A percentile compares a stretch with the other conserved stretches of the same genome.
Evolutionary conservation across 768 basidiomycete species (phyloP).

Genomic region (Pisolithus orientalis): DNA sequence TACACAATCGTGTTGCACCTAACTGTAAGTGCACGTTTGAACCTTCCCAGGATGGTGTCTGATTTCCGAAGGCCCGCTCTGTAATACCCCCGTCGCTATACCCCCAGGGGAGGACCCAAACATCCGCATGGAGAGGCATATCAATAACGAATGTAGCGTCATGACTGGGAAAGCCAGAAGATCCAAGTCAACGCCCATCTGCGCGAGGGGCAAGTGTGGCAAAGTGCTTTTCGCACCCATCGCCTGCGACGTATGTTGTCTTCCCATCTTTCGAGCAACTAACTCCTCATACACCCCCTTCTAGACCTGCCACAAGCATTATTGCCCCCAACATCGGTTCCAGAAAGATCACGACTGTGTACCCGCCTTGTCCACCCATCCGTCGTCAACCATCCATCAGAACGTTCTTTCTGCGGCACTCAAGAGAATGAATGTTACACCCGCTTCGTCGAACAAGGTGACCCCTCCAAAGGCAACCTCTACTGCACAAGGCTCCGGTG

Average conservation of each 20-base stretch:
- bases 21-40: slow-evolving; percentile 44
- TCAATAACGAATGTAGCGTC: slow-evolving; percentile 58
- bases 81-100: slow-evolving; percentile 68
- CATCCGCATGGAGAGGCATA: slow-evolving; percentile 71
- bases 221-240: slow-evolving; percentile 75
- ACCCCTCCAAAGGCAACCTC: neutral
- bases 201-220: slow-evolving; percentile 56
- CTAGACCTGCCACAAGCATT: slow-evolving; percentile 67
- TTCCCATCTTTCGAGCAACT: neutral
- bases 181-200: slow-evolving; percentile 46
- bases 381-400: slow-evolving; percentile 11
- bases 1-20: slow-evolving; percentile 71
- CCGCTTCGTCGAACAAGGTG: neutral
- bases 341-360: slow-evolving; percentile 63
- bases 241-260: slow-evolving; percentile 54
- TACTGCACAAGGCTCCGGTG: slow-evolving; percentile 1
- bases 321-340: slow-evolving; percentile 76
- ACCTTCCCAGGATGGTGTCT: neutral
- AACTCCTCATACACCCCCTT: neutral
- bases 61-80: slow-evolving; percentile 57
- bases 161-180: slow-evolving; percentile 57
- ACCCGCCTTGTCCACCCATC: slow-evolving; percentile 8
- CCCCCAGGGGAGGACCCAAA: slow-evolving; percentile 79
- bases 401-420: neutral
- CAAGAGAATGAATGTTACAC: neutral